Conservation (phyloP, 2,329 filamentous ascomycete species). For the Neonectria coccinea region DNA sequence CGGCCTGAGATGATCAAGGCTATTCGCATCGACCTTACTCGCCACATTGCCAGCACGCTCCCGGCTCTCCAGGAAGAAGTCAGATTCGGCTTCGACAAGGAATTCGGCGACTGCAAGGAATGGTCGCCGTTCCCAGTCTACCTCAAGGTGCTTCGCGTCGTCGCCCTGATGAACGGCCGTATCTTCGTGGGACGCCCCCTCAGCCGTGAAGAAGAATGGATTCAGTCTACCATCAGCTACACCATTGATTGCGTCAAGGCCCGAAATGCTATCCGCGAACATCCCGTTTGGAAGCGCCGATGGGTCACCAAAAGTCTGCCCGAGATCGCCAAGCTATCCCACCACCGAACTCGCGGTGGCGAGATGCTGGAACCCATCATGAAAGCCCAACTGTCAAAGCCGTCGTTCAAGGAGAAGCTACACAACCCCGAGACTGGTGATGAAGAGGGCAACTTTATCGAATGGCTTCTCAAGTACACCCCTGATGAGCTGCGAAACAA, state of each 20-base stretch:
- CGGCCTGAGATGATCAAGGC: constrained; percentile 28
- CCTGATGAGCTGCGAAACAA: constrained; percentile 20
- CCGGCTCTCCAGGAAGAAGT: constrained; percentile 25
- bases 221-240: constrained; percentile 27
- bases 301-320: constrained; percentile 18
- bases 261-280: constrained; percentile 19
- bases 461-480: constrained; percentile 26
- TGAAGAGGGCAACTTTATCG: constrained; percentile 29
- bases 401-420: constrained; percentile 26
- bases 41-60: constrained; percentile 25
- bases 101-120: constrained; percentile 26
- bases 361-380: constrained; percentile 25
- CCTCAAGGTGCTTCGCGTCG: constrained; percentile 24
- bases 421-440: constrained; percentile 18
- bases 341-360: constrained; percentile 20
- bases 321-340: constrained; percentile 20
- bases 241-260: constrained; percentile 27
- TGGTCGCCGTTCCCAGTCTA: constrained; percentile 18
- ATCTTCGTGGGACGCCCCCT: constrained; percentile 27
- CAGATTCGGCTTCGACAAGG: constrained; percentile 24
- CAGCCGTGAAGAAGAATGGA: constrained; percentile 24
- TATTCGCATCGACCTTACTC: constrained; percentile 26
- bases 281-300: constrained; percentile 25
- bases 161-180: constrained; percentile 25
- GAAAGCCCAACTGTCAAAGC: constrained; percentile 18